These are phyloP conservation scores for Venturia oleaginea DNA, from an alignment of 2,329 filamentous ascomycete species.

Conservation along the genomic window DNA sequence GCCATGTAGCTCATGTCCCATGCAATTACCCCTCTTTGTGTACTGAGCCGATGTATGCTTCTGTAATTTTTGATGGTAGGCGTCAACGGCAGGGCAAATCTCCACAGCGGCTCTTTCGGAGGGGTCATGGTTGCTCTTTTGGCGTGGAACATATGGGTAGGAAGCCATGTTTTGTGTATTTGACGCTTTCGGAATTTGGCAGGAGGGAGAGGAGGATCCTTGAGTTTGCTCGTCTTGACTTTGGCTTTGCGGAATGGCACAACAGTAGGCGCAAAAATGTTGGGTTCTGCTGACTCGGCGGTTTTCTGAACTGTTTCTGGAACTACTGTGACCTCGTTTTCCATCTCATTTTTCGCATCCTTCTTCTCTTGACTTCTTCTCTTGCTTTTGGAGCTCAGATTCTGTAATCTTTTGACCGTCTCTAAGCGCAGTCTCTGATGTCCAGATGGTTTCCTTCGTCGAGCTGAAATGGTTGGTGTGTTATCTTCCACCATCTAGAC, in stretches of 20 bases:
- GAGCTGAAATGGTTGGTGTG: slow-evolving; percentile 66
- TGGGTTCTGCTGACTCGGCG: slow-evolving; percentile 17
- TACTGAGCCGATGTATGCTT: slow-evolving; percentile 71
- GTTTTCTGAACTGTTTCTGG: slow-evolving; percentile 14
- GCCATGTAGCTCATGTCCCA: slow-evolving; percentile 96
- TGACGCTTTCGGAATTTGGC: slow-evolving; percentile 79
- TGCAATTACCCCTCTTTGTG: slow-evolving; percentile 65
- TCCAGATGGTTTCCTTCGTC: slow-evolving; percentile 49
- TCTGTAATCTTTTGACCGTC: slow-evolving; percentile 59
- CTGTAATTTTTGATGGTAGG: slow-evolving; percentile 87
- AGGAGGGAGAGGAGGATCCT: slow-evolving; percentile 51
- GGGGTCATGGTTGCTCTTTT: slow-evolving; percentile 86
- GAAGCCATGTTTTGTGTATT: slow-evolving; percentile 82
- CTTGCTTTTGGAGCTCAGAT: slow-evolving; percentile 41
- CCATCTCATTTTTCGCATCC: slow-evolving; percentile 24
- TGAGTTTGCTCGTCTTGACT: slow-evolving; percentile 60
- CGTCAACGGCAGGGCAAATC: slow-evolving; percentile 75
- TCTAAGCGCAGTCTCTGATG: slow-evolving; percentile 58
- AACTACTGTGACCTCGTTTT: slow-evolving; percentile 18
- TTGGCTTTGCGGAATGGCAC: slow-evolving; percentile 44
- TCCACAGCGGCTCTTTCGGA: slow-evolving; percentile 73
- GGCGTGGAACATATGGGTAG: slow-evolving; percentile 88
- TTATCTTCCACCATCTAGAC: slow-evolving; percentile 79
- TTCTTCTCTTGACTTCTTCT: slow-evolving; percentile 24
- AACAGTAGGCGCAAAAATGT: slow-evolving; percentile 22